Percentiles rank a stretch among this genome's conserved stretches.
These are phyloP conservation scores for Mrakia hoshinonis DNA, from an alignment of 768 basidiomycete genomes.

Conservation along the genomic window DNA sequence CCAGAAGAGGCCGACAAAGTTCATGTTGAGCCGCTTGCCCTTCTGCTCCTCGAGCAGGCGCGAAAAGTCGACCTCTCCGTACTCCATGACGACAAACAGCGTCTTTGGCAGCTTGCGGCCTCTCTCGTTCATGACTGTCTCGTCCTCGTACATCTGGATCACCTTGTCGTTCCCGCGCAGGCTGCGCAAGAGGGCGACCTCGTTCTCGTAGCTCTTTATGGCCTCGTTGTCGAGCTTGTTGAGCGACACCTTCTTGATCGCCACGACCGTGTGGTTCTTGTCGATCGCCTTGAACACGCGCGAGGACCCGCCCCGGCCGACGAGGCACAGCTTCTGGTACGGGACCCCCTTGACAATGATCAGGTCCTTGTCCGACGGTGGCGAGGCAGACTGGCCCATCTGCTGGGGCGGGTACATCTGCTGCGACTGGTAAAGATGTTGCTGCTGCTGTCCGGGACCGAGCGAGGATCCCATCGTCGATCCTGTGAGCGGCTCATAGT, in stretches of 20 bases:
- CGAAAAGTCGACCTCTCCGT: slow-evolving; percentile 87
- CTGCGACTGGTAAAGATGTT: not conserved
- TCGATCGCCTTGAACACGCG: slow-evolving; percentile 87
- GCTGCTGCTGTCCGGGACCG: not conserved
- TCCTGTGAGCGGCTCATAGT: slow-evolving; percentile 3
- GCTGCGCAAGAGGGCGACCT: slow-evolving; percentile 85
- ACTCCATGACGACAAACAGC: slow-evolving; percentile 85
- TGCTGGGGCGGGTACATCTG: not conserved
- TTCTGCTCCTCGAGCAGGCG: slow-evolving; percentile 72
- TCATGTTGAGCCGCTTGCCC: slow-evolving; percentile 77
- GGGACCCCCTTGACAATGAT: slow-evolving; percentile 58
- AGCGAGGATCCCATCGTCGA: slow-evolving; percentile 10
- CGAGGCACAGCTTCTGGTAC: slow-evolving; percentile 76
- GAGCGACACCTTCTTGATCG: slow-evolving; percentile 83
- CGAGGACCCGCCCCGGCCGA: slow-evolving; percentile 92
- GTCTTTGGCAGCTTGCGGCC: slow-evolving; percentile 46
- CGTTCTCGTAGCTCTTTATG: slow-evolving; percentile 87
- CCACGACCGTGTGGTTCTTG: slow-evolving; percentile 65
- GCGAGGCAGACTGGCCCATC: not conserved
- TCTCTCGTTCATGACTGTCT: slow-evolving; percentile 63
- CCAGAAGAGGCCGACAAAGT: slow-evolving; percentile 93
- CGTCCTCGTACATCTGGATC: slow-evolving; percentile 82
- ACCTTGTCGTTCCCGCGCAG: slow-evolving; percentile 88
- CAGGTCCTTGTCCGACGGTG: slow-evolving; percentile 11
- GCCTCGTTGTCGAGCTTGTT: slow-evolving; percentile 77